Evolutionary conservation across 2,329 filamentous ascomycete genomes (phyloP).

Genomic region (Chaetomium strumarium): DNA sequence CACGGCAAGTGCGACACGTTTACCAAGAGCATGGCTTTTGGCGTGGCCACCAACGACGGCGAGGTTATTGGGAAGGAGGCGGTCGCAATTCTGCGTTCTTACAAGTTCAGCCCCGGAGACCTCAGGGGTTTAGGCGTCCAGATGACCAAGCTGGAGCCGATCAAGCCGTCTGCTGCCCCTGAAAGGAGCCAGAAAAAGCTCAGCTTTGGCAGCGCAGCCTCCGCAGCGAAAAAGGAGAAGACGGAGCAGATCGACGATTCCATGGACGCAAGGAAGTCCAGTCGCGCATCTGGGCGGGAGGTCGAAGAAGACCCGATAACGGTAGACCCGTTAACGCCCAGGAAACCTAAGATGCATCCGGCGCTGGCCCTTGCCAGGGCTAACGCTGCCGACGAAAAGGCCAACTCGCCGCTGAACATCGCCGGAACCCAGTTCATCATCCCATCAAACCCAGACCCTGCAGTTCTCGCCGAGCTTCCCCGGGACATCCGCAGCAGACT

Average conservation of each 20-base stretch:
- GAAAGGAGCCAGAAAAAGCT: conserved; percentile 77
- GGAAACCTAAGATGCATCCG: conserved; percentile 49
- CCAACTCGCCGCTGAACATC: conserved; percentile 68
- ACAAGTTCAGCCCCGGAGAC: conserved; percentile 82
- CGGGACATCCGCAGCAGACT: conserved; percentile 74
- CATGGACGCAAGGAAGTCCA: conserved; percentile 33
- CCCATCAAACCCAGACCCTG: conserved; percentile 73
- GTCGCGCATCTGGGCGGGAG: conserved; percentile 26
- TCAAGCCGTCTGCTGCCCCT: conserved; percentile 55
- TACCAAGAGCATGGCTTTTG: conserved; percentile 80
- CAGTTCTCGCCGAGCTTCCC: conserved; percentile 78
- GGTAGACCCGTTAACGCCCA: conserved; percentile 48
- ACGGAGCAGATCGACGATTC: conserved; percentile 44
- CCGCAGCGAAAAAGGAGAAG: conserved; percentile 34
- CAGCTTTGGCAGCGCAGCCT: conserved; percentile 54
- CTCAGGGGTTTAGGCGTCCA: conserved; percentile 89
- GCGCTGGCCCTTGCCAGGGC: conserved; percentile 47
- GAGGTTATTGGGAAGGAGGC: conserved; percentile 73
- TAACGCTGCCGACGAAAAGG: conserved; percentile 45
- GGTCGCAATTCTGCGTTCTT: conserved; percentile 73
- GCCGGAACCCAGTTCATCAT: conserved; percentile 88
- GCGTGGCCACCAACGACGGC: conserved; percentile 73
- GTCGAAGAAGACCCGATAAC: conserved; percentile 46
- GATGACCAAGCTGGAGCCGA: conserved; percentile 82
- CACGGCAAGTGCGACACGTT: conserved; percentile 94